These are phyloP conservation scores for Botrytis galanthina DNA, from an alignment of 2,329 filamentous ascomycete species.

Conservation along the genomic window DNA sequence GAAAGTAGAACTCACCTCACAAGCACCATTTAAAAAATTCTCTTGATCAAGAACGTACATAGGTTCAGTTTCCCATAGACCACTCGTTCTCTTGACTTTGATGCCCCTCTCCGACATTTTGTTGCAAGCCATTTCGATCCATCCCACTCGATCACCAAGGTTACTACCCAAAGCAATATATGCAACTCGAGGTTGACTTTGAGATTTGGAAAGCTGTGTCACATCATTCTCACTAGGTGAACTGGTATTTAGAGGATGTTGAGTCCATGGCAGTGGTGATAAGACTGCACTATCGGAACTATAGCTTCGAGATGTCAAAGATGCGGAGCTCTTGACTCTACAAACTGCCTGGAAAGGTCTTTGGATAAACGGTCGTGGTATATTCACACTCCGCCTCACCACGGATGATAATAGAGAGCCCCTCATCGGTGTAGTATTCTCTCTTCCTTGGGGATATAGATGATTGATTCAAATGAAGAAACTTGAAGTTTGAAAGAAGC, in stretches of 20 bases:
- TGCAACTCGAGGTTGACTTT: conserved; percentile 43
- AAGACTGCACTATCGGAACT: conserved; percentile 3
- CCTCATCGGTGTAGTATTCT: background rate
- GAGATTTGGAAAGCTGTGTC: background rate
- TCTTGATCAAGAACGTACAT: conserved; percentile 95
- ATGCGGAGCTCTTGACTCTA: background rate
- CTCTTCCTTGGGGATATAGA: background rate
- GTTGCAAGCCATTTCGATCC: conserved; percentile 80
- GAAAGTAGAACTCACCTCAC: conserved; percentile 63
- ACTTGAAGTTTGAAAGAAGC: background rate
- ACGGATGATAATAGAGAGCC: background rate
- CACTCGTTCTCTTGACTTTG: conserved; percentile 74
- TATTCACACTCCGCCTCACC: background rate
- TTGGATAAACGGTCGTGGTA: background rate
- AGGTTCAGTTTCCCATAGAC: conserved; percentile 88
- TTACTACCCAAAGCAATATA: conserved; percentile 94
- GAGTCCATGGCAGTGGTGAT: conserved; percentile 8
- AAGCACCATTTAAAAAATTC: conserved; percentile 86
- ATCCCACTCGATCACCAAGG: conserved; percentile 76
- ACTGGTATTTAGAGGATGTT: conserved; percentile 9
- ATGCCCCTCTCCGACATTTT: conserved; percentile 75
- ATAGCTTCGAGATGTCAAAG: conserved; percentile 1
- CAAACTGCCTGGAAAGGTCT: background rate
- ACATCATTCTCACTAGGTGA: background rate
- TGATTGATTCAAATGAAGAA: background rate